phyloP scores from a whole-genome alignment of 305 asterid species.

The Fraxinus floribunda region DNA sequence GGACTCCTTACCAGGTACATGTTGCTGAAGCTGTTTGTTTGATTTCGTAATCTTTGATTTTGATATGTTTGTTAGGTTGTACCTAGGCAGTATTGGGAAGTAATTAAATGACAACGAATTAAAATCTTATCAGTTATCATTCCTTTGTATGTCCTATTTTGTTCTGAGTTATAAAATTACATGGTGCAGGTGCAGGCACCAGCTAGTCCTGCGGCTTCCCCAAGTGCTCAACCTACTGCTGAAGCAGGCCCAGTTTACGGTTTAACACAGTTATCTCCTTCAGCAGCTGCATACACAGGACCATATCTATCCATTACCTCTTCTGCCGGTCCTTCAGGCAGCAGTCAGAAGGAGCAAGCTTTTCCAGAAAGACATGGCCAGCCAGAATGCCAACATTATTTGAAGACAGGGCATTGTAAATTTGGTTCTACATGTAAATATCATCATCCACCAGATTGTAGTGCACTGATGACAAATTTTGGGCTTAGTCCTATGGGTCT shows the following conservation, averaged over 20 bases:
- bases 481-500: constrained; percentile 79
- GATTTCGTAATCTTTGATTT: constrained; percentile 1
- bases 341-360: constrained; percentile 53
- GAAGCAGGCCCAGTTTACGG: constrained; percentile 66
- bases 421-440: constrained; percentile 83
- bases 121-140: background rate
- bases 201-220: constrained; percentile 55
- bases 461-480: constrained; percentile 48
- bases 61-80: background rate
- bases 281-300: constrained; percentile 78
- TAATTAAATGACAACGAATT: background rate
- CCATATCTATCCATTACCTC: constrained; percentile 55
- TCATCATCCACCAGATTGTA: constrained; percentile 81
- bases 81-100: background rate
- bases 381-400: constrained; percentile 79
- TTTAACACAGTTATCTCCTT: constrained; percentile 66
- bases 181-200: constrained; percentile 47
- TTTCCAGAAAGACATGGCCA: constrained; percentile 89
- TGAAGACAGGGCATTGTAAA: constrained; percentile 87
- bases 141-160: background rate
- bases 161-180: constrained; percentile 24
- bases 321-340: constrained; percentile 62
- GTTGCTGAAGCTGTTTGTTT: constrained; percentile 18
- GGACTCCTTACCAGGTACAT: constrained; percentile 84
- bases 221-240: constrained; percentile 51